Base-by-base conservation (phyloP, 805 yeast genomes). In the Kodamaea sagamina region DNA sequence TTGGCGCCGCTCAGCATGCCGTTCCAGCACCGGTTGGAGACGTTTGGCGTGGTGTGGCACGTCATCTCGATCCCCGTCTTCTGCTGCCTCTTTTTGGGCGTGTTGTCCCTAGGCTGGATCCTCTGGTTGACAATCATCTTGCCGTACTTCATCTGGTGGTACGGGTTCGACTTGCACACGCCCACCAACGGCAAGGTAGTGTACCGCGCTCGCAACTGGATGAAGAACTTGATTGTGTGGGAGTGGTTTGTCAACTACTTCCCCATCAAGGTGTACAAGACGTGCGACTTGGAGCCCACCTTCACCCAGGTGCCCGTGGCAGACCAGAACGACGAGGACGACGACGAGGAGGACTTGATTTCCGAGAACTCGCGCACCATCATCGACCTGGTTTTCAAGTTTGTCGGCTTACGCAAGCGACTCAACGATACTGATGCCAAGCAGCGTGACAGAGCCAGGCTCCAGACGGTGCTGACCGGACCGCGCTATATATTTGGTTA, bases 401-500 rank as follows among this genome's bases (percentile, higher is more conserved):
- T 52, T 13, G 46, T 71, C 17, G 71, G 74, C 3, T 56, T 71
- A 13, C 55, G 62, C 18, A 71, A 71, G 48, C 47, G 76, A 19
- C 52, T 68, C 26, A 68, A 70, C 48, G 63, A 60, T 40, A 43
- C 53, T 8, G 64, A 59, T 44, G 39, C 55, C 8, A 54, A 31
- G 40, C 28, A 18, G 12, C 26, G 22, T 24, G 26, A 26, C 26
- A 31, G 16, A 31, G 49, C 48, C 12, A 53, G 50, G 32, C 51
- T 41, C 39, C 61, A 61, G 39, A 53, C 56, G 32, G 63, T 71
- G 1, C 55, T 74, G 38, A 65, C 79, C 3, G 92, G 89, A 0
- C 90, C 88, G 2, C 68, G 84, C 27, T 92, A 93, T 62, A 79
- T 92, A 2, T 92, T 92, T 64, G 95, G 97, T 0, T 84, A 88